Conservation (phyloP, 345 rosid species). For the Draba incana region DNA sequence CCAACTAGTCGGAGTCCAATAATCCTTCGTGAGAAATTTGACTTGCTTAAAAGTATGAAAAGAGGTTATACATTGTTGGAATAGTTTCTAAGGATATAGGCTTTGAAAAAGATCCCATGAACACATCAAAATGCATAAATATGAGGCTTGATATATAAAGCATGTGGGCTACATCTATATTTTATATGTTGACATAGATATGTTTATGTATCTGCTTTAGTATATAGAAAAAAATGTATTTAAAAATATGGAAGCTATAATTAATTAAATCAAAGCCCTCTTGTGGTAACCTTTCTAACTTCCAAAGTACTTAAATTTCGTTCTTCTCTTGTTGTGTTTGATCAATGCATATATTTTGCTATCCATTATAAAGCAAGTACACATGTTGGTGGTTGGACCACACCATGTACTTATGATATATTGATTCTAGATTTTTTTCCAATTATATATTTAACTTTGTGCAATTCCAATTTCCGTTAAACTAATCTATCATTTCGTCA, state of each 20-base stretch:
- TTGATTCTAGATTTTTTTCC: background rate
- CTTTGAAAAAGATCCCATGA: background rate
- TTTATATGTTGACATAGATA: no score
- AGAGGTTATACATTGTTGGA: background rate
- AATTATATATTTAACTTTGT: background rate
- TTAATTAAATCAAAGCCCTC: background rate
- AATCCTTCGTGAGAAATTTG: background rate
- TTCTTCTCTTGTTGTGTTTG: background rate
- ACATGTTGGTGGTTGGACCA: slow-evolving; percentile 1
- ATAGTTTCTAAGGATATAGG: background rate
- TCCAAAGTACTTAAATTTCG: background rate
- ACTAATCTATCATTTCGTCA: background rate
- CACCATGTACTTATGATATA: background rate
- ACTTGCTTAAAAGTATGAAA: background rate
- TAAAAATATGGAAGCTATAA: background rate
- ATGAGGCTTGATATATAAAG: no score
- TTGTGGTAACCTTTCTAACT: slow-evolving; percentile 3
- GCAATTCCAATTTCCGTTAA: background rate
- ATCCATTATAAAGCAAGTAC: slow-evolving; percentile 17
- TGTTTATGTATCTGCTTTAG: no score
- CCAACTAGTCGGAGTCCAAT: slow-evolving; percentile 18
- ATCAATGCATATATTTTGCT: slow-evolving; percentile 1
- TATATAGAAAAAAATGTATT: no score
- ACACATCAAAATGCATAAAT: slow-evolving; percentile 16
- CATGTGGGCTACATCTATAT: no score